Evolutionary conservation across 164 flowering plant genomes (phyloP), one percentile per base, ranked within the genome.

Genomic region (Annona squamosa): DNA sequence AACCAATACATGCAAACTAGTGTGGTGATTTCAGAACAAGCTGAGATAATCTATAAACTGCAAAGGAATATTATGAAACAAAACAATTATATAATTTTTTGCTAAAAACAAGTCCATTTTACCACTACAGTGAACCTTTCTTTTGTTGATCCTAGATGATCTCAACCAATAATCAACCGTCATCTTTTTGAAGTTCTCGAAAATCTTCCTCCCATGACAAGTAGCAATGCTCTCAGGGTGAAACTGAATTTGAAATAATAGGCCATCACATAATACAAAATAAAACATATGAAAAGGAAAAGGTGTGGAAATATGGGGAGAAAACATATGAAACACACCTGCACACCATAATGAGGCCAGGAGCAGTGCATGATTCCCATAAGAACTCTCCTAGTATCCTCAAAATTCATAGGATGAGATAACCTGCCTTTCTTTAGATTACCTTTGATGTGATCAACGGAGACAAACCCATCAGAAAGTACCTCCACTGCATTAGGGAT

Each of bases 221-320:
- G 99, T 95, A 63, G 97, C 99, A 72, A 95, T 77, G 76, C 99
- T 95, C 81, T 95, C 99, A 3, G 99, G 99, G 78, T 95, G 99
- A 80, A 95, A 95, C 99, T 95, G 89, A 71, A 71, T 48, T 68
- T 48, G 78, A 79, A 72, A 68, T 10, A 71, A 74, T 71, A 69
- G 71, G 64, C 47, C 75, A 72, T 16, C 68, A 46, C 4, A n/a
- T 43, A 66, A 45, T 46, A 52, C 59, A 52, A 52, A 16, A 7
- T 9, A 5, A 52, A 52, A 52, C 59, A 9, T 6, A 52, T 10
- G 2, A 10, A 10, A 52, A 52, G 7, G 13, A 52, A 48, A 52
- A 52, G 59, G 13, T 52, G 13, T 2, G 13, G 13, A 52, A 16
- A 52, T 52, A 16, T 13, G 5, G 7, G 17, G 26, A 68, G 48